A percentile compares a stretch with the other conserved stretches of the same genome.
Evolutionary conservation across 2,329 filamentous ascomycete species (phyloP).

Genomic region (Samsoniella hepiali): DNA sequence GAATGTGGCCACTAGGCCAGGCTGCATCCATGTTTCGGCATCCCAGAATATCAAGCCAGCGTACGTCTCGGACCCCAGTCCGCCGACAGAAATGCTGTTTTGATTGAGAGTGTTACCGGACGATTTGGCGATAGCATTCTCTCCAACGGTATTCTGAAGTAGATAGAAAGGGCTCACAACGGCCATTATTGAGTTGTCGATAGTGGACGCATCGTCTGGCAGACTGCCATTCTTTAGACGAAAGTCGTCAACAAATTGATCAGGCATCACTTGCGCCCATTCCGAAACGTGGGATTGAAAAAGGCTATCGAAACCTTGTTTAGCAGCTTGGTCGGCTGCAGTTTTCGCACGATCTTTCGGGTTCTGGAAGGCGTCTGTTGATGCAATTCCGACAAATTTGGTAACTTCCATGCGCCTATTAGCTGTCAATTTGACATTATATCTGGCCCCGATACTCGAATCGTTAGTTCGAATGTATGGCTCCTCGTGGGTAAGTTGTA

Average conservation of each 20-base stretch:
- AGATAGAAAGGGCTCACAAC: conserved; percentile 56
- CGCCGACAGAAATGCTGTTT: conserved; percentile 27
- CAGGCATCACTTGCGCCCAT: conserved; percentile 60
- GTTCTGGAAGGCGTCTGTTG: conserved; percentile 62
- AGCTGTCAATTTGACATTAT: conserved; percentile 49
- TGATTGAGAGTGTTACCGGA: conserved; percentile 39
- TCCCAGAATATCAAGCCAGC: conserved; percentile 32
- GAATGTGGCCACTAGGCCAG: conserved; percentile 26
- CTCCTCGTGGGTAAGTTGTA: conserved; percentile 41
- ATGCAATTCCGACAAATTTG: conserved; percentile 68
- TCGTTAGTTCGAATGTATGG: conserved; percentile 52
- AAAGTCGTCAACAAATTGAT: conserved; percentile 62
- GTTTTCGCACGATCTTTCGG: conserved; percentile 52
- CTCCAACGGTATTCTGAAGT: conserved; percentile 46
- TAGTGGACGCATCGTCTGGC: conserved; percentile 53
- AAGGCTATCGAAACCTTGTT: conserved; percentile 53
- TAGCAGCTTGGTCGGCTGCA: conserved; percentile 46
- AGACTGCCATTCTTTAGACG: conserved; percentile 53
- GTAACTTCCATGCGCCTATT: conserved; percentile 53
- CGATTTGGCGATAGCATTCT: conserved; percentile 43
- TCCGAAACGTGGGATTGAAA: conserved; percentile 55
- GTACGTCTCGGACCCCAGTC: conserved; percentile 29
- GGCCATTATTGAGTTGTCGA: conserved; percentile 51
- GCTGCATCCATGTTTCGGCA: conserved; percentile 30
- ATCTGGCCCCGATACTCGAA: conserved; percentile 63